Conservation (phyloP, 768 basidiomycete species). For the Lactarius indigo region DNA sequence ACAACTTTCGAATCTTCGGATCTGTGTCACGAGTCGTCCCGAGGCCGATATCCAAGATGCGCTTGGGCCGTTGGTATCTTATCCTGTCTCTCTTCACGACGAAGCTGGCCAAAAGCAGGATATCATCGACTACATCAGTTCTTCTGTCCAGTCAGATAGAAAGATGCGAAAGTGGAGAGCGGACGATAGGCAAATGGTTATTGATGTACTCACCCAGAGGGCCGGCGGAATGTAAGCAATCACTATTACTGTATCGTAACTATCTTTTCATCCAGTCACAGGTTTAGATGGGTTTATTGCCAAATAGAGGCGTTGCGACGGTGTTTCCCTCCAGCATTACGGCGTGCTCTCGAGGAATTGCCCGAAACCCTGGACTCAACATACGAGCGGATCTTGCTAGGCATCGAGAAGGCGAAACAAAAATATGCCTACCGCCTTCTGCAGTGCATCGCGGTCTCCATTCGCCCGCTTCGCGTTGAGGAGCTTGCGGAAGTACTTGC, state of each 20-base stretch:
- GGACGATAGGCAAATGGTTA: not conserved
- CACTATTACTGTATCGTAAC: not conserved
- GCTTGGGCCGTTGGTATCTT: not conserved
- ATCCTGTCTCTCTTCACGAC: not conserved
- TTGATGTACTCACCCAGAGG: not conserved
- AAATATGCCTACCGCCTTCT: not conserved
- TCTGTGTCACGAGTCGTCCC: constrained; percentile 4
- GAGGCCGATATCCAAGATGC: not conserved
- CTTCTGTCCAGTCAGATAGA: not conserved
- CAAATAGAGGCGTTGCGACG: not conserved
- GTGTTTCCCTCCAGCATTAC: not conserved
- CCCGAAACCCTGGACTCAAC: not conserved
- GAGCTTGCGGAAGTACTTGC: constrained; percentile 5
- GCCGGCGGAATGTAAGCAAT: constrained; percentile 1
- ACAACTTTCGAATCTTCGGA: not conserved
- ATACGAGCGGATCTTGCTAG: not conserved
- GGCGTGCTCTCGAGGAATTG: not conserved
- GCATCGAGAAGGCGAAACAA: not conserved
- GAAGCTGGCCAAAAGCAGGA: not conserved
- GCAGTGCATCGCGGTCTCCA: not conserved
- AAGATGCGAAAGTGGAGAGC: not conserved
- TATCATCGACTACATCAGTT: not conserved
- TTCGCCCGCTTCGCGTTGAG: constrained; percentile 5
- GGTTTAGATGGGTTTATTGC: constrained; percentile 5
- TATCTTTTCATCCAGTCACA: not conserved